Conservation (phyloP, 2,329 filamentous ascomycete genomes). For the Epichloe aotearoae region DNA sequence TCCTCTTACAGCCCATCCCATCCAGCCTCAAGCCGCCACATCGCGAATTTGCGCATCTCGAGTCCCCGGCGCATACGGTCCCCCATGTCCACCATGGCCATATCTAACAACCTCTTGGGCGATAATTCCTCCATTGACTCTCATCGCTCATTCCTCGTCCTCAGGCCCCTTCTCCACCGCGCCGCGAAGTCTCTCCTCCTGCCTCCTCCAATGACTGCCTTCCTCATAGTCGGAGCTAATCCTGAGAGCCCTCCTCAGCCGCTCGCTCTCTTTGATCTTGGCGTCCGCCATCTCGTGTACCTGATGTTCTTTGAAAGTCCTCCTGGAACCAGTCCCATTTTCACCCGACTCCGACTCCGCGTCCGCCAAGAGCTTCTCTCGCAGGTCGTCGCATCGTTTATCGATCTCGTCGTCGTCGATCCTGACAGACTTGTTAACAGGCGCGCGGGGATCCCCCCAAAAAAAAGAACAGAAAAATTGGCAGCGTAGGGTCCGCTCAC, state of each 20-base stretch:
- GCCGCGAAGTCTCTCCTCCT: constrained; percentile 54
- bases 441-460: background rate
- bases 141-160: constrained; percentile 3
- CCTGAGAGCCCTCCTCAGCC: constrained; percentile 71
- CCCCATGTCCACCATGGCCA: background rate
- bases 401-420: constrained; percentile 89
- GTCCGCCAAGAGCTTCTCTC: constrained; percentile 27
- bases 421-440: constrained; percentile 25
- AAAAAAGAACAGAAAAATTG: background rate
- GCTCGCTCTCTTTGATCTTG: constrained; percentile 91
- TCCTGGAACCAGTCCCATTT: constrained; percentile 23
- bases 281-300: constrained; percentile 93
- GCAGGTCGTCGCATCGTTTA: constrained; percentile 31
- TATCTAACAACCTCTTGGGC: too few relatives aligned
- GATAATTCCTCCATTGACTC: too few relatives aligned
- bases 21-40: too few relatives aligned
- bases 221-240: constrained; percentile 80
- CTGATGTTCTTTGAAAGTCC: constrained; percentile 73
- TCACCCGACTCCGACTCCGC: constrained; percentile 23
- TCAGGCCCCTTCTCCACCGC: constrained; percentile 26
- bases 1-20: background rate
- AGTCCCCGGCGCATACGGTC: background rate
- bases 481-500: constrained; percentile 23
- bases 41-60: too few relatives aligned
- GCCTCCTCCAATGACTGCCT: constrained; percentile 71